Percentiles rank a stretch among this genome's conserved stretches.
Conservation (phyloP, 164 flowering plant genomes). For the Dillenia suffruticosa region DNA sequence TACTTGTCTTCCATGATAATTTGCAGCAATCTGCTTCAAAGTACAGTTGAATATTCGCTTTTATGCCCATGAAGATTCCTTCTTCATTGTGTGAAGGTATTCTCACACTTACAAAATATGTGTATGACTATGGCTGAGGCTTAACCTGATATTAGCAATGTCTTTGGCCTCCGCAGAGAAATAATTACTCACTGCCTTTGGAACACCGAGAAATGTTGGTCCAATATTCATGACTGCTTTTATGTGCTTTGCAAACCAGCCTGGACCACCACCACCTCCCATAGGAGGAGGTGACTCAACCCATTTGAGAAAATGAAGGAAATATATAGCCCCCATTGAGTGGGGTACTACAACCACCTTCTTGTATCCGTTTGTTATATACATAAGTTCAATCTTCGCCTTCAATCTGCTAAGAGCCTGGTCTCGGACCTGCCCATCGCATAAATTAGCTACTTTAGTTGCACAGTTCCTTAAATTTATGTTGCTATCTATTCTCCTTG, state of each 20-base stretch:
- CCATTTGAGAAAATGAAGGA: slow-evolving; percentile 80
- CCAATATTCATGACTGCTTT: slow-evolving; percentile 72
- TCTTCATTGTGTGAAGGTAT: too few species aligned
- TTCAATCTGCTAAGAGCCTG: slow-evolving; percentile 70
- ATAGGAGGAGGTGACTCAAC: slow-evolving; percentile 64
- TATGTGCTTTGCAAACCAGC: slow-evolving; percentile 73
- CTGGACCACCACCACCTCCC: slow-evolving; percentile 74
- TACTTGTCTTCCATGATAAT: too few species aligned
- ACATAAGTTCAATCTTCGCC: slow-evolving; percentile 77
- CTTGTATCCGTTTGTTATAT: slow-evolving; percentile 49
- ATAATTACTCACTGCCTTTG: slow-evolving; percentile 53
- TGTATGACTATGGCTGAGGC: too few species aligned
- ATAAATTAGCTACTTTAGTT: too few species aligned
- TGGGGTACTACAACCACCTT: slow-evolving; percentile 84
- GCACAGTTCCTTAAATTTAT: too few species aligned
- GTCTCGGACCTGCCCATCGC: slow-evolving; percentile 55
- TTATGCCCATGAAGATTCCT: too few species aligned
- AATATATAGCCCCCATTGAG: slow-evolving; percentile 74
- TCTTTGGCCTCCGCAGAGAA: slow-evolving; percentile 70
- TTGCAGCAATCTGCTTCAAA: too few species aligned
- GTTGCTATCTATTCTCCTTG: too few species aligned
- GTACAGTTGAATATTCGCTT: too few species aligned
- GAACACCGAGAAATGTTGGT: slow-evolving; percentile 74
- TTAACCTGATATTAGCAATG: slow-evolving; percentile 56
- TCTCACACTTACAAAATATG: too few species aligned